phyloP scores from a whole-genome alignment of 345 rosid genomes.

The Moricandia moricandioides region DNA sequence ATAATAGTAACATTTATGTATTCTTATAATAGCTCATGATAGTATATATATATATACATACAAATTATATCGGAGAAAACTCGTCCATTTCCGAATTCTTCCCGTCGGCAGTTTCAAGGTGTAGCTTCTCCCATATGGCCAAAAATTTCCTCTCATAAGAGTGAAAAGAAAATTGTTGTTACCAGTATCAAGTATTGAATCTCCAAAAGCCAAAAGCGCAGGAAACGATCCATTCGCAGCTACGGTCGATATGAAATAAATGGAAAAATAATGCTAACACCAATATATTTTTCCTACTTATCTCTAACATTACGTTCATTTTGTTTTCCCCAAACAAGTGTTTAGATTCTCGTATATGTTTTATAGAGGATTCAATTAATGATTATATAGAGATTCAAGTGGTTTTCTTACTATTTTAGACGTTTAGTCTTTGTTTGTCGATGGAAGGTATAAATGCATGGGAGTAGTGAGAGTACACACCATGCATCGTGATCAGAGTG shows the following conservation, averaged over 20 bases:
- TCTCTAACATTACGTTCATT: conserved; percentile 10
- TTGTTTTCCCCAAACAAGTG: not conserved
- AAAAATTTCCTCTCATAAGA: conserved; percentile 41
- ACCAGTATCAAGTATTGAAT: conserved; percentile 65
- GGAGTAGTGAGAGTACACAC: conserved; percentile 1
- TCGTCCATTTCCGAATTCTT: conserved; percentile 62
- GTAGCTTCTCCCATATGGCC: conserved; percentile 62
- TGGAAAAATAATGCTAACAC: conserved; percentile 12
- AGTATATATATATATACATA: conserved; percentile 4
- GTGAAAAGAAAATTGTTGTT: conserved; percentile 55
- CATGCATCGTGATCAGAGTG: not conserved
- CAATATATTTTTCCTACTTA: conserved; percentile 5
- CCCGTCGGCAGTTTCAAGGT: conserved; percentile 46
- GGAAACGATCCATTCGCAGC: conserved; percentile 34
- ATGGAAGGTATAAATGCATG: conserved; percentile 27
- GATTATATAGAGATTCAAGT: conserved; percentile 3
- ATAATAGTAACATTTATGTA: not conserved
- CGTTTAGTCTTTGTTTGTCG: conserved; percentile 31
- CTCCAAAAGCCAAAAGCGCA: conserved; percentile 55
- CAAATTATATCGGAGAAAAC: conserved; percentile 53
- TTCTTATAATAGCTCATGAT: not conserved
- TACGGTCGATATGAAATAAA: conserved; percentile 10
- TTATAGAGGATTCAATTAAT: not conserved
- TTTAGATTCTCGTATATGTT: conserved; percentile 5
- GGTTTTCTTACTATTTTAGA: conserved; percentile 9